A percentile compares a stretch with the other conserved stretches of the same genome.
phyloP scores from a whole-genome alignment of 495 filamentous ascomycete genomes.

The Thozetella sp. region DNA sequence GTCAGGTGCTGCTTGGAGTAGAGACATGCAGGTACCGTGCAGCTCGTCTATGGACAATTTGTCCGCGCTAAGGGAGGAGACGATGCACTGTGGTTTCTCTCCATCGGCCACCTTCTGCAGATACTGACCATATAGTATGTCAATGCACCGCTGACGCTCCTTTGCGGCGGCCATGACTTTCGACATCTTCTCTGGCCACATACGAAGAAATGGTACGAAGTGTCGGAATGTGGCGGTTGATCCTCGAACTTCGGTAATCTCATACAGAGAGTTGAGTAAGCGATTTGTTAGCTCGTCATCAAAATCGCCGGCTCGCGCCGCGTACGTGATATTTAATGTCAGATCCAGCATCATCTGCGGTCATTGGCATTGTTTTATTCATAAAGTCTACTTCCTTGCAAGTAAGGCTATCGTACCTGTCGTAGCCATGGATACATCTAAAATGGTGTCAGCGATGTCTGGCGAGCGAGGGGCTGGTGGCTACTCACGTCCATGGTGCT shows the following conservation, averaged over 20 bases:
- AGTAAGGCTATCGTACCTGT: not conserved
- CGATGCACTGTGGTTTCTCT: not conserved
- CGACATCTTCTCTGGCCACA: not conserved
- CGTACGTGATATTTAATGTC: not conserved
- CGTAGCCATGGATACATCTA: not conserved
- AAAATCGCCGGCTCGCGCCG: not conserved
- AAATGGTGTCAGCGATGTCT: not conserved
- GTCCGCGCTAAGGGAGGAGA: not conserved
- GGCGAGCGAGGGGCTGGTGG: too few species aligned
- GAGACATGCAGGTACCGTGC: not conserved
- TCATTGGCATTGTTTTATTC: not conserved
- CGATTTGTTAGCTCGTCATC: not conserved
- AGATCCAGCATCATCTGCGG: not conserved
- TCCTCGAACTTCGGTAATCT: not conserved
- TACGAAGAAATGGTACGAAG: not conserved
- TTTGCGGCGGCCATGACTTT: not conserved
- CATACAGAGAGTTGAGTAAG: not conserved
- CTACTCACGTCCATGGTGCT: not conserved
- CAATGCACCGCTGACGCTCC: not conserved
- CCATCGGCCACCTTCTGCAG: not conserved
- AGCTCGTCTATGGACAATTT: not conserved
- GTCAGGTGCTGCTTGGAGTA: not conserved
- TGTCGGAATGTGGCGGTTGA: not conserved
- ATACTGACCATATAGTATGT: not conserved
- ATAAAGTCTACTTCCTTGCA: not conserved